phyloP scores from a whole-genome alignment of 1,284 basidiomycete species.

The Marasmius tenuissimus region DNA sequence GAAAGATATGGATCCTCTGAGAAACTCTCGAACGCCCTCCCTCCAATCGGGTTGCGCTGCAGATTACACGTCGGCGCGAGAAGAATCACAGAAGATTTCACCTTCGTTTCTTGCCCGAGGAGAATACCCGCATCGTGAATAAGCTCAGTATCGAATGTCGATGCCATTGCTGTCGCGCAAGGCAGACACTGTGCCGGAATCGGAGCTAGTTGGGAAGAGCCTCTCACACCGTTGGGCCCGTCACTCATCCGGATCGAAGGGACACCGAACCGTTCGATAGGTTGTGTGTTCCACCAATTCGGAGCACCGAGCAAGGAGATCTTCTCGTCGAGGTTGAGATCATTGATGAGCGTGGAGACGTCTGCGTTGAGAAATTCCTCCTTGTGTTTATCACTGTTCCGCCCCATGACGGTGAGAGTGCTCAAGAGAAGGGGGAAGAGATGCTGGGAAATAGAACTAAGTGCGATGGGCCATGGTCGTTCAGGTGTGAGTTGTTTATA shows the following conservation, averaged over 20 bases:
- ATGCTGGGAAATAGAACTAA: background rate
- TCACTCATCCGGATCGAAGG: conserved; percentile 68
- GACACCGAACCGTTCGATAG: conserved; percentile 56
- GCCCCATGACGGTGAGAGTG: too few relatives aligned
- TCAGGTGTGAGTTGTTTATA: background rate
- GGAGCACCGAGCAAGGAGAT: conserved; percentile 61
- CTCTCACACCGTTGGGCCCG: conserved; percentile 67
- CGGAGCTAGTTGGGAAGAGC: conserved; percentile 65
- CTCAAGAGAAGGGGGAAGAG: conserved; percentile 30
- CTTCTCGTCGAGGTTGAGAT: conserved; percentile 62
- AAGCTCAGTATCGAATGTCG: conserved; percentile 63
- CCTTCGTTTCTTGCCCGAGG: conserved; percentile 61
- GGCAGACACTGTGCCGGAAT: conserved; percentile 66
- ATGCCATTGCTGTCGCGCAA: conserved; percentile 64
- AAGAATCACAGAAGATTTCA: conserved; percentile 60
- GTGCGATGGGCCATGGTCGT: too few relatives aligned
- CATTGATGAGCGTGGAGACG: conserved; percentile 50
- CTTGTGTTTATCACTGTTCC: too few relatives aligned
- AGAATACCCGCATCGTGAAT: conserved; percentile 55
- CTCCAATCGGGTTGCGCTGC: conserved; percentile 60
- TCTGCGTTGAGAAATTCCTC: conserved; percentile 44
- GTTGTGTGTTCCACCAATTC: conserved; percentile 71
- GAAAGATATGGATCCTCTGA: conserved; percentile 62
- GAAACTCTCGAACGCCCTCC: conserved; percentile 70
- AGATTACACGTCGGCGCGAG: conserved; percentile 75